phyloP scores from a whole-genome alignment of 2,329 filamentous ascomycete genomes.

The Aspergillus glaucus region DNA sequence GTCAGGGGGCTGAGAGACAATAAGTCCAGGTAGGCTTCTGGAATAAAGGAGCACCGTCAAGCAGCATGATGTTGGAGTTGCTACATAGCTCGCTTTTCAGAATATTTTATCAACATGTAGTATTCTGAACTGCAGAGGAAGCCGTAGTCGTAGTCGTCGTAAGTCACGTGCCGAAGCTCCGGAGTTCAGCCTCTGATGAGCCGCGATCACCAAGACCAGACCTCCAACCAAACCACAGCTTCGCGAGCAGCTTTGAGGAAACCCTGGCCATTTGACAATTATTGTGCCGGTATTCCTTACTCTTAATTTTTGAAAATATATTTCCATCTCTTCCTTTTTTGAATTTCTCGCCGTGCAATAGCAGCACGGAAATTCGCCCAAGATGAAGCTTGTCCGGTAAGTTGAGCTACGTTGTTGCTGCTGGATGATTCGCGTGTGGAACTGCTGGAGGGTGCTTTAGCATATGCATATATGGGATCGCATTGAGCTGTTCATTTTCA shows the following conservation, averaged over 20 bases:
- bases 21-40: too few species aligned
- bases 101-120: too few species aligned
- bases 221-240: not conserved
- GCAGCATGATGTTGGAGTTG: too few species aligned
- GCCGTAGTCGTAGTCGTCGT: too few species aligned
- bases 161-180: constrained; percentile 11
- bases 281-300: not conserved
- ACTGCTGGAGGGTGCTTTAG: not conserved
- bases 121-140: too few species aligned
- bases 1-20: too few species aligned
- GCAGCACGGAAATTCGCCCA: constrained; percentile 30
- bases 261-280: not conserved
- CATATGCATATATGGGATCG: not conserved
- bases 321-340: not conserved
- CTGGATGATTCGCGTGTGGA: not conserved
- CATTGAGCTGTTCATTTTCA: constrained; percentile 11
- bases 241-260: not conserved
- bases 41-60: too few species aligned
- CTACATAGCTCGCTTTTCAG: too few species aligned
- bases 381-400: constrained; percentile 96
- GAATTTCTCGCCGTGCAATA: not conserved
- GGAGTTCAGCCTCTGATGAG: constrained; percentile 6
- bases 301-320: constrained; percentile 1
- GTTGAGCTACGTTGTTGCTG: constrained; percentile 25
- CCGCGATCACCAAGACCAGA: constrained; percentile 5